phyloP scores from a whole-genome alignment of 805 yeast species.

The Candida quercuum region DNA sequence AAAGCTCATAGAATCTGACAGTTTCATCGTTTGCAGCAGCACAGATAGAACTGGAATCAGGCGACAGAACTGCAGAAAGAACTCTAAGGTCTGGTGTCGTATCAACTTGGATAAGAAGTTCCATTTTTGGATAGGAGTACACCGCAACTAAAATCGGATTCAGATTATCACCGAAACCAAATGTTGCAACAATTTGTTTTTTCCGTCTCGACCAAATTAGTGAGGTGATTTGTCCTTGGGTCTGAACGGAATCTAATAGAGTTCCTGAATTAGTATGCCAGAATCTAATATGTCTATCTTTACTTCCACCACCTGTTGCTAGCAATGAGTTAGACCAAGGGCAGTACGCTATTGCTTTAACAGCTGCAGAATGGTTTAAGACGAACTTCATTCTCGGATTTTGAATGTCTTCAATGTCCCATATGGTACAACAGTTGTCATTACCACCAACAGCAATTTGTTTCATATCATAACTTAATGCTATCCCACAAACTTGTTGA shows the following conservation, averaged over 20 bases:
- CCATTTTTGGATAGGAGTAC: slow-evolving; percentile 64
- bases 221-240: slow-evolving; percentile 75
- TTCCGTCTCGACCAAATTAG: slow-evolving; percentile 65
- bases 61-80: slow-evolving; percentile 61
- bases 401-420: slow-evolving; percentile 49
- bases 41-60: slow-evolving; percentile 57
- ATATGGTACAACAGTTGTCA: slow-evolving; percentile 73
- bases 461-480: slow-evolving; percentile 45
- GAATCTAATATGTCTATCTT: slow-evolving; percentile 72
- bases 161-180: slow-evolving; percentile 64
- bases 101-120: slow-evolving; percentile 40
- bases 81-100: slow-evolving; percentile 51
- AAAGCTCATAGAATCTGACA: slow-evolving; percentile 65
- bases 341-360: slow-evolving; percentile 84
- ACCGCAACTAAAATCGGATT: slow-evolving; percentile 50
- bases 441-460: slow-evolving; percentile 80
- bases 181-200: slow-evolving; percentile 70
- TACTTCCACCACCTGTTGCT: slow-evolving; percentile 90
- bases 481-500: slow-evolving; percentile 63
- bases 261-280: slow-evolving; percentile 88
- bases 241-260: slow-evolving; percentile 46
- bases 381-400: slow-evolving; percentile 40
- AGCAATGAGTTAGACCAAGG: slow-evolving; percentile 81
- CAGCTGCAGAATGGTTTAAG: slow-evolving; percentile 77
- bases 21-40: slow-evolving; percentile 78